Evolutionary conservation across 495 filamentous ascomycete genomes (phyloP).

Genomic region (Echria macrotheca): DNA sequence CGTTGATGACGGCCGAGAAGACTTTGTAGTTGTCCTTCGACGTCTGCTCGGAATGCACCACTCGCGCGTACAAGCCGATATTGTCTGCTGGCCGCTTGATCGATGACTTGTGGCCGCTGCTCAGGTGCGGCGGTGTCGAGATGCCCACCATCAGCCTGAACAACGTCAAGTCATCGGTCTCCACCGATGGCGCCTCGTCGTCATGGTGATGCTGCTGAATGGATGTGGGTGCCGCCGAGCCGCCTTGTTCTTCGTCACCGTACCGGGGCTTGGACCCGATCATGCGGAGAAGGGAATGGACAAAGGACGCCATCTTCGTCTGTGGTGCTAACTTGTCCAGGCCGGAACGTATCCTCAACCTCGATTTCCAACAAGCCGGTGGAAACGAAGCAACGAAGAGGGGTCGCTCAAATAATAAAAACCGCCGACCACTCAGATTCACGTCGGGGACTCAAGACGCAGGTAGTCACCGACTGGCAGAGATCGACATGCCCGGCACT

Average conservation of each 20-base stretch:
- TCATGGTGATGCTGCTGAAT: not conserved
- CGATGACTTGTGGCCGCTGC: not conserved
- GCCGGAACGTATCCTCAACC: too few relatives aligned
- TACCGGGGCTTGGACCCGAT: not conserved
- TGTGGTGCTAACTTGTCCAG: too few relatives aligned
- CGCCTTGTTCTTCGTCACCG: not conserved
- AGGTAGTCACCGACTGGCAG: too few relatives aligned
- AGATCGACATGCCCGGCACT: too few relatives aligned
- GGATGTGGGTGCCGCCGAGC: not conserved
- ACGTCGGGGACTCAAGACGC: too few relatives aligned
- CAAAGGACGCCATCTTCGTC: not conserved
- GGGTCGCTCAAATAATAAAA: too few relatives aligned
- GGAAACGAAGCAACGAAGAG: too few relatives aligned
- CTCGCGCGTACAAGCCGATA: constrained; percentile 12
- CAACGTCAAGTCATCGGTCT: constrained; percentile 1
- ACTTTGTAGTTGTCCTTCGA: constrained; percentile 13
- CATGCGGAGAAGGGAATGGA: not conserved
- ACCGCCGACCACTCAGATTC: too few relatives aligned
- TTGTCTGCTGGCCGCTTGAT: constrained; percentile 7
- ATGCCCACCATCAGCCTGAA: constrained; percentile 10
- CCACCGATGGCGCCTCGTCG: too few relatives aligned
- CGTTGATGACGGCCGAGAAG: constrained; percentile 10
- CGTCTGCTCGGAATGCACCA: constrained; percentile 6
- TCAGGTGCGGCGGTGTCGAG: not conserved
- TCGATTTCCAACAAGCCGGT: too few relatives aligned